Conservation (phyloP, 106 monocot genomes). For the Dactylorhiza incarnata region DNA sequence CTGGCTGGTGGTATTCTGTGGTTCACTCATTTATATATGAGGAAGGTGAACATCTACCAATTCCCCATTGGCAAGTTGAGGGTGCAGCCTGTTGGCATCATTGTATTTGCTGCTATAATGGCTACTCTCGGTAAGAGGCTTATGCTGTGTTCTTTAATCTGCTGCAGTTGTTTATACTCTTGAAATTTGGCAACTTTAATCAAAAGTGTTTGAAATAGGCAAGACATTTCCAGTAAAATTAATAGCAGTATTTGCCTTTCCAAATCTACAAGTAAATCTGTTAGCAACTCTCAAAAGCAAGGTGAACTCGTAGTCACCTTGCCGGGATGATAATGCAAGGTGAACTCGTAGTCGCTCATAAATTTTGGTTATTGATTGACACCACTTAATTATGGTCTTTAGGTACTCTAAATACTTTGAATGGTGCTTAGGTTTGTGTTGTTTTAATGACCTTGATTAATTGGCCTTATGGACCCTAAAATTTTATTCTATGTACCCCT, state of each 20-base stretch:
- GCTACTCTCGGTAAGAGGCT: slow-evolving; percentile 57
- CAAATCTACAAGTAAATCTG: not conserved
- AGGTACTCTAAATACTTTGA: too few relatives aligned
- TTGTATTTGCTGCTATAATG: slow-evolving; percentile 84
- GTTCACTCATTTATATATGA: slow-evolving; percentile 90
- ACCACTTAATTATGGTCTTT: too few relatives aligned
- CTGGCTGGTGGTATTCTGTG: slow-evolving; percentile 90
- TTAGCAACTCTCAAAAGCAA: too few relatives aligned
- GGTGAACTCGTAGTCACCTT: too few relatives aligned
- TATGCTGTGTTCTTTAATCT: not conserved
- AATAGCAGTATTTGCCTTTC: not conserved
- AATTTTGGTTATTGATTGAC: too few relatives aligned
- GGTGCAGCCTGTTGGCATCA: slow-evolving; percentile 83
- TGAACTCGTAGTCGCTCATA: too few relatives aligned
- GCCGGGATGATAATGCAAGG: too few relatives aligned
- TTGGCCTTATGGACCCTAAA: too few relatives aligned
- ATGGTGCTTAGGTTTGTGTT: too few relatives aligned
- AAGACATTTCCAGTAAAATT: not conserved
- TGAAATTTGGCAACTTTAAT: not conserved
- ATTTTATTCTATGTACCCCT: too few relatives aligned
- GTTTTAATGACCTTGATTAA: too few relatives aligned
- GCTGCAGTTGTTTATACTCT: not conserved
- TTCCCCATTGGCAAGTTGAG: slow-evolving; percentile 88
- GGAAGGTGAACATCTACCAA: slow-evolving; percentile 65
- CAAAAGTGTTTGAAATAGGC: not conserved